Evolutionary conservation across 2,329 filamentous ascomycete genomes (phyloP).

Genomic region (Sphaerostilbella broomeana): DNA sequence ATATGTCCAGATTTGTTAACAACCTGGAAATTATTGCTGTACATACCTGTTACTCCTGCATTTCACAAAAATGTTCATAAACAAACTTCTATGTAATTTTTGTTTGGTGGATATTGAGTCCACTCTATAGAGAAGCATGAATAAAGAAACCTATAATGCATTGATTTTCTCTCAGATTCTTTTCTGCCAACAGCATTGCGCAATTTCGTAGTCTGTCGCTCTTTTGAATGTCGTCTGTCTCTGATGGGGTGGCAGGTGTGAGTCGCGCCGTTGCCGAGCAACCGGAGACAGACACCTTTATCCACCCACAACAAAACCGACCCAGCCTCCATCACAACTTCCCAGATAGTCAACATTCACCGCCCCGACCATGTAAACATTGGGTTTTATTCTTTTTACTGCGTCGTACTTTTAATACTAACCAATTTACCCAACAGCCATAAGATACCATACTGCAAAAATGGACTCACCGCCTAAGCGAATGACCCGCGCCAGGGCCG

Average conservation of each 20-base stretch:
- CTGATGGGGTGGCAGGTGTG: background rate
- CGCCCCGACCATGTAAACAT: slow-evolving; percentile 22
- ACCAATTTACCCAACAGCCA: slow-evolving; percentile 5
- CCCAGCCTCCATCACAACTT: slow-evolving; percentile 9
- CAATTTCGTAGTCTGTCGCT: background rate
- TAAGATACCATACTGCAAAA: slow-evolving; percentile 24
- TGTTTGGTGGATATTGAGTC: too few relatives aligned
- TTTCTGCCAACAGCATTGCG: too few relatives aligned
- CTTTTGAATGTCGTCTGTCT: background rate
- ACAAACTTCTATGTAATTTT: too few relatives aligned
- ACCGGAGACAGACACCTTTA: slow-evolving; percentile 6
- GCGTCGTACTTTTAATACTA: slow-evolving; percentile 10
- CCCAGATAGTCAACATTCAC: slow-evolving; percentile 15
- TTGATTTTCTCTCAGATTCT: too few relatives aligned
- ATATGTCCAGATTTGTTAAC: too few relatives aligned
- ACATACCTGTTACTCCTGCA: too few relatives aligned
- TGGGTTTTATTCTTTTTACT: slow-evolving; percentile 14
- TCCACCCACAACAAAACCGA: slow-evolving; percentile 15
- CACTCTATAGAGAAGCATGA: too few relatives aligned
- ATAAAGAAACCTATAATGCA: too few relatives aligned
- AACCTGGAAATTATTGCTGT: too few relatives aligned
- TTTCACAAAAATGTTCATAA: too few relatives aligned
- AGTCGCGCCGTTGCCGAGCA: slow-evolving; percentile 16
- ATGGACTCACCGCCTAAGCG: slow-evolving; percentile 56
- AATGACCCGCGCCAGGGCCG: slow-evolving; percentile 46